phyloP scores from a whole-genome alignment of 352 stramenopile genomes.

The Phytophthora idaei region DNA sequence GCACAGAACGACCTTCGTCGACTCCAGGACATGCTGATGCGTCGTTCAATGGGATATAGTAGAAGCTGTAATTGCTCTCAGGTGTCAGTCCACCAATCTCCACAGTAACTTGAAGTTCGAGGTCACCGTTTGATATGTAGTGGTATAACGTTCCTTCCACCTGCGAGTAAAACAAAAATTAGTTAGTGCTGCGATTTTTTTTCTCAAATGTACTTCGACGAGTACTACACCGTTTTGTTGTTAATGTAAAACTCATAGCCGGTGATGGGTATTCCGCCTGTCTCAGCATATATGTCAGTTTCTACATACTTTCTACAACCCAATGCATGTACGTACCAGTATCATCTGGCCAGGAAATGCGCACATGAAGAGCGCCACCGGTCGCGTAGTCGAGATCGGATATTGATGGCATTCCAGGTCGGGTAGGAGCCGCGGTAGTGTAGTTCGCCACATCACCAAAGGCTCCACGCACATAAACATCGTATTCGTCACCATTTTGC shows the following conservation, averaged over 20 bases:
- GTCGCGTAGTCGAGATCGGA: constrained; percentile 37
- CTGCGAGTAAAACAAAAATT: constrained; percentile 14
- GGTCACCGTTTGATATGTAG: constrained; percentile 18
- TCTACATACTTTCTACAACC: background rate
- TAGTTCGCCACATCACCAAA: constrained; percentile 39
- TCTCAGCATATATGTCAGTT: background rate
- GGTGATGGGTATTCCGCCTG: constrained; percentile 41
- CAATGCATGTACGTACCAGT: constrained; percentile 37
- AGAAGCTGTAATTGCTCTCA: constrained; percentile 46
- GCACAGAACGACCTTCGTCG: constrained; percentile 2
- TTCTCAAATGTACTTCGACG: background rate
- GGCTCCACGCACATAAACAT: constrained; percentile 34
- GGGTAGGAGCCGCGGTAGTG: constrained; percentile 36
- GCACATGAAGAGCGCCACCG: constrained; percentile 49
- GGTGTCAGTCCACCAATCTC: constrained; percentile 51
- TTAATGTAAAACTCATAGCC: constrained; percentile 49
- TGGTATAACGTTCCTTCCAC: constrained; percentile 39
- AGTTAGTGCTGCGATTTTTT: background rate
- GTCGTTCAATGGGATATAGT: constrained; percentile 53
- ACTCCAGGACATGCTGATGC: constrained; percentile 43
- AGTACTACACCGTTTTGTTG: constrained; percentile 29
- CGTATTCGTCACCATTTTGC: constrained; percentile 7
- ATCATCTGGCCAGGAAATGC: constrained; percentile 56
- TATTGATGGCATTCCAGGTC: constrained; percentile 33
- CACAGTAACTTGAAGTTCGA: constrained; percentile 46